A percentile compares a stretch with the other conserved stretches of the same genome.
These are phyloP conservation scores for Mycena filopes DNA, from an alignment of 768 basidiomycete genomes.

Conservation along the genomic window DNA sequence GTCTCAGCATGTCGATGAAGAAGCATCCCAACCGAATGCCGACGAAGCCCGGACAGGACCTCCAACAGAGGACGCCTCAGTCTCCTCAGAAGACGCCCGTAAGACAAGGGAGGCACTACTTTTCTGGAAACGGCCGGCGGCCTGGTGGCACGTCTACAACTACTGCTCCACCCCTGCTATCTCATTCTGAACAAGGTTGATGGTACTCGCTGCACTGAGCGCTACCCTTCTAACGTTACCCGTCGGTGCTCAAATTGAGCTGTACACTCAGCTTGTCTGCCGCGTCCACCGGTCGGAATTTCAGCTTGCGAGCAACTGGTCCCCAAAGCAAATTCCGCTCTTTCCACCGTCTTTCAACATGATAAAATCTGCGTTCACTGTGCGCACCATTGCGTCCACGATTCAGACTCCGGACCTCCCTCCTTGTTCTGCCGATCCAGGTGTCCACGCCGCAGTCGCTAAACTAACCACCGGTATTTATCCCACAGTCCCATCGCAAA, in stretches of 20 bases:
- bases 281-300: slow-evolving; percentile 42
- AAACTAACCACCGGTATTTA: slow-evolving; percentile 68
- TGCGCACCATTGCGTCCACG: neutral
- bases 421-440: slow-evolving; percentile 73
- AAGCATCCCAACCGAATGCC: no score
- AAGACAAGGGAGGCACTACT: slow-evolving; percentile 44
- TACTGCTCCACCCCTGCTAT: slow-evolving; percentile 10
- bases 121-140: slow-evolving; percentile 82
- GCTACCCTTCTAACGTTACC: slow-evolving; percentile 65
- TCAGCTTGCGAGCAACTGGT: slow-evolving; percentile 48
- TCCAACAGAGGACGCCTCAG: no score
- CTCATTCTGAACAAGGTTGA: slow-evolving; percentile 57
- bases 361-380: neutral
- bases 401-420: neutral
- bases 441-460: slow-evolving; percentile 75
- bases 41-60: no score
- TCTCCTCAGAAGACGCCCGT: neutral
- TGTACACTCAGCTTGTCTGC: slow-evolving; percentile 21
- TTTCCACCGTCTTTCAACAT: neutral
- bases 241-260: slow-evolving; percentile 37
- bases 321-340: slow-evolving; percentile 43
- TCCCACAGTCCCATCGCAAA: neutral
- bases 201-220: slow-evolving; percentile 61
- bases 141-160: slow-evolving; percentile 67
- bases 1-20: no score